Evolutionary conservation across 2,329 filamentous ascomycete genomes (phyloP).

Genomic region (Cladorrhinum sp.): DNA sequence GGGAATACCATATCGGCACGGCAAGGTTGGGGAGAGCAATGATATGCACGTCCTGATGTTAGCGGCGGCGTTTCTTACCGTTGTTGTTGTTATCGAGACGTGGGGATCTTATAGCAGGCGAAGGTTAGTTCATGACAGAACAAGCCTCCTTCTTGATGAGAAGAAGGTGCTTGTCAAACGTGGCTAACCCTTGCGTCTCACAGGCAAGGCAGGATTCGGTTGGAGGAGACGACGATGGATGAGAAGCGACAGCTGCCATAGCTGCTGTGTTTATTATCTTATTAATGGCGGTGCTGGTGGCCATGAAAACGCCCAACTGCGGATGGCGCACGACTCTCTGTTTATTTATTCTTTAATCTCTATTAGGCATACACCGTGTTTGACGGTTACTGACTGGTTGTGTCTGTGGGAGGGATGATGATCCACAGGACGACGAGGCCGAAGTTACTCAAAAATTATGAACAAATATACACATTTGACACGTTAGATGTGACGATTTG

Average conservation of each 20-base stretch:
- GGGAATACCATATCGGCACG: slow-evolving; percentile 23
- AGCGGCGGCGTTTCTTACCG: slow-evolving; percentile 30
- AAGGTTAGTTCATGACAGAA: slow-evolving; percentile 22
- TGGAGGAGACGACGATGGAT: slow-evolving; percentile 15
- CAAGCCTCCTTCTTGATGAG: not conserved
- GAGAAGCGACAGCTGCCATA: not conserved
- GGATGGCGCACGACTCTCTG: not conserved
- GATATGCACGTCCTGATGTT: slow-evolving; percentile 33
- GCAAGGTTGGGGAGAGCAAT: slow-evolving; percentile 24
- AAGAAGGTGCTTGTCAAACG: not conserved
- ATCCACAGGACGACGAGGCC: no score
- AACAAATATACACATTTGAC: not conserved
- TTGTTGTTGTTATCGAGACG: slow-evolving; percentile 32
- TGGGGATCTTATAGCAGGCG: slow-evolving; percentile 19
- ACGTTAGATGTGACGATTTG: no score
- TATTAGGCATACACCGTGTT: not conserved
- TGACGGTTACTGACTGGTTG: no score
- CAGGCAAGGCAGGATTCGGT: slow-evolving; percentile 17
- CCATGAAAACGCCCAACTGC: not conserved
- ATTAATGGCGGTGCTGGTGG: not conserved
- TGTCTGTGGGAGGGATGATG: no score
- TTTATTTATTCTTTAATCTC: not conserved
- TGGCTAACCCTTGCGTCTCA: not conserved
- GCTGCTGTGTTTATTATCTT: not conserved
- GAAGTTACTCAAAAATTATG: not conserved